These are phyloP conservation scores for Vicia villosa DNA, from an alignment of 306 rosid genomes.

Conservation along the genomic window DNA sequence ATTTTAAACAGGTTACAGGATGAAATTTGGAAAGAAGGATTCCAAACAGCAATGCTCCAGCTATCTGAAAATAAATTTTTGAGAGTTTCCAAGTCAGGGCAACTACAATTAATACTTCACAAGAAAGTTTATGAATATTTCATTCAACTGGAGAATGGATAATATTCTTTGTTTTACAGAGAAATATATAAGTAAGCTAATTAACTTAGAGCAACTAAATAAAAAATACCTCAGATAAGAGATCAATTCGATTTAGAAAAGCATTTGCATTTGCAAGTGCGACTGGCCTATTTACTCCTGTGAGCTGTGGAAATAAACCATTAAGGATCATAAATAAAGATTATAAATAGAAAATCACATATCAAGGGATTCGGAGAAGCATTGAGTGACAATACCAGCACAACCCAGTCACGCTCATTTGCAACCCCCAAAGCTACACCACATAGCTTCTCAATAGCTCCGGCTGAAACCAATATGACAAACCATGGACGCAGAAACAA, in stretches of 20 bases:
- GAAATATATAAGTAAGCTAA: slow-evolving; percentile 21
- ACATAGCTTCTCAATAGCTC: slow-evolving; percentile 84
- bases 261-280: slow-evolving; percentile 97
- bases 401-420: slow-evolving; percentile 97
- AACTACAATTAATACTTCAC: slow-evolving; percentile 9
- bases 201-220: background rate
- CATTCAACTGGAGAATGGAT: slow-evolving; percentile 23
- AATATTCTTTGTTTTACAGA: slow-evolving; percentile 12
- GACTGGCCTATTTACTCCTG: slow-evolving; percentile 89
- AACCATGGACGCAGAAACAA: slow-evolving; percentile 83
- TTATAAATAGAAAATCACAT: slow-evolving; percentile 9
- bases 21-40: slow-evolving; percentile 81
- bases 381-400: slow-evolving; percentile 64
- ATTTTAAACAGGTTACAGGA: slow-evolving; percentile 84
- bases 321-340: slow-evolving; percentile 14
- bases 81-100: slow-evolving; percentile 27
- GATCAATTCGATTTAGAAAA: slow-evolving; percentile 84
- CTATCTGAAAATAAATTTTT: slow-evolving; percentile 59
- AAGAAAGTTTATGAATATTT: slow-evolving; percentile 10
- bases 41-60: slow-evolving; percentile 85
- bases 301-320: slow-evolving; percentile 60
- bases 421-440: slow-evolving; percentile 89
- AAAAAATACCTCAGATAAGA: slow-evolving; percentile 80
- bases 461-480: slow-evolving; percentile 65
- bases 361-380: slow-evolving; percentile 35